phyloP scores from a whole-genome alignment of 768 basidiomycete species.

The Collybia mongolica region DNA sequence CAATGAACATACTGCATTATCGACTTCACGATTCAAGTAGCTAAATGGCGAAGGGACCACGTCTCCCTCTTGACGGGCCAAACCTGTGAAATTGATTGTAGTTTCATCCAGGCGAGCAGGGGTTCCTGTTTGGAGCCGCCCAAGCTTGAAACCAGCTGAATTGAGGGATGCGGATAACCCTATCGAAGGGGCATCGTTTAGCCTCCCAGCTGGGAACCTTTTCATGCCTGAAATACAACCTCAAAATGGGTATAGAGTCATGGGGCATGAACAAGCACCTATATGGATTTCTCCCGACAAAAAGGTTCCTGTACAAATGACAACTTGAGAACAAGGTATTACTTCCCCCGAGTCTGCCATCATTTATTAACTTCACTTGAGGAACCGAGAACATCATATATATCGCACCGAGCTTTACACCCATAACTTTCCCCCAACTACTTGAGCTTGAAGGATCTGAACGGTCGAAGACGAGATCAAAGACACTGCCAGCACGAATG shows the following conservation, averaged over 20 bases:
- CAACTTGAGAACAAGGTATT: conserved; percentile 76
- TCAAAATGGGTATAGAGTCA: neutral
- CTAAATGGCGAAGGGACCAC: conserved; percentile 68
- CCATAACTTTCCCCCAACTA: conserved; percentile 54
- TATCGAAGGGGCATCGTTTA: conserved; percentile 67
- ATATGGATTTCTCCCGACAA: conserved; percentile 91
- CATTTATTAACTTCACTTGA: neutral
- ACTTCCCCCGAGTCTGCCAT: conserved; percentile 67
- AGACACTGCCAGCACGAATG: conserved; percentile 71
- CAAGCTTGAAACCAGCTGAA: conserved; percentile 76
- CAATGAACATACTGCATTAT: conserved; percentile 56
- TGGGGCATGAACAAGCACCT: conserved; percentile 45
- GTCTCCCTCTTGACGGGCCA: conserved; percentile 71
- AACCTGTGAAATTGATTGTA: conserved; percentile 66
- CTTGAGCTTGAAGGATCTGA: conserved; percentile 26
- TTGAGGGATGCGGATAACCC: conserved; percentile 78
- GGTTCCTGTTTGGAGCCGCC: conserved; percentile 83
- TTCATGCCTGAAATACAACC: conserved; percentile 50
- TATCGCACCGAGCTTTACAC: conserved; percentile 64
- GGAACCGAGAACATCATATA: neutral
- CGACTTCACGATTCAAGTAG: conserved; percentile 64
- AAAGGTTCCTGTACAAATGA: conserved; percentile 91
- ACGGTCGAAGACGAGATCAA: conserved; percentile 71
- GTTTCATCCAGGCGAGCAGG: conserved; percentile 74
- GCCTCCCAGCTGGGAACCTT: conserved; percentile 74